A percentile compares a stretch with the other conserved stretches of the same genome.
Conservation (phyloP, 352 stramenopile species). For the Phytophthora pseudosyringae region DNA sequence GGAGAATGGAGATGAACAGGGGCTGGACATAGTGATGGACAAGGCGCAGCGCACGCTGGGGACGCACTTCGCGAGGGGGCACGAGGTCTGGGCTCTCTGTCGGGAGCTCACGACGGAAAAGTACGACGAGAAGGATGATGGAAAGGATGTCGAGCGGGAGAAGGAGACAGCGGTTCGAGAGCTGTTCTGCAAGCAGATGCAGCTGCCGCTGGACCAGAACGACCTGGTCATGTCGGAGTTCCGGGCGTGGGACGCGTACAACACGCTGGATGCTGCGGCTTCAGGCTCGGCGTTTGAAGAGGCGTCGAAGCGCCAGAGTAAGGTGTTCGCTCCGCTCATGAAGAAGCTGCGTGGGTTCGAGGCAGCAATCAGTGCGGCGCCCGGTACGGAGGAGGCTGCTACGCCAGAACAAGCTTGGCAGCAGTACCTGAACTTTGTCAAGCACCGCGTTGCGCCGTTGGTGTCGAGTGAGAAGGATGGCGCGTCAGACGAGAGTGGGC, state of each 20-base stretch:
- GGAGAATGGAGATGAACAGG: slow-evolving; percentile 32
- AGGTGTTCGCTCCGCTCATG: slow-evolving; percentile 50
- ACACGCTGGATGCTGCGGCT: slow-evolving; percentile 38
- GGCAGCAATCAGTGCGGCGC: slow-evolving; percentile 14
- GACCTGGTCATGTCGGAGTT: slow-evolving; percentile 81
- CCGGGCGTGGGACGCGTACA: slow-evolving; percentile 74
- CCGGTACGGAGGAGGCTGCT: slow-evolving; percentile 16
- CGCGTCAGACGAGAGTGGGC: slow-evolving; percentile 2
- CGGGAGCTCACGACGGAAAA: slow-evolving; percentile 49
- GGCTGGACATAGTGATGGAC: slow-evolving; percentile 42
- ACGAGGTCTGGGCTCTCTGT: slow-evolving; percentile 68
- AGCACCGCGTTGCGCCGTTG: slow-evolving; percentile 52
- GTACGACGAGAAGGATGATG: slow-evolving; percentile 34
- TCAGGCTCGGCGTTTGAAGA: slow-evolving; percentile 28
- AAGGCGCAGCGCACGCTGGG: slow-evolving; percentile 44
- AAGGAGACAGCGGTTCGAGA: slow-evolving; percentile 53
- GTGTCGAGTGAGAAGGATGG: slow-evolving; percentile 17
- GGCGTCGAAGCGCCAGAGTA: slow-evolving; percentile 46
- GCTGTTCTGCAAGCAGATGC: slow-evolving; percentile 63
- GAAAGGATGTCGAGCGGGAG: background rate
- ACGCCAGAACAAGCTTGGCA: slow-evolving; percentile 44
- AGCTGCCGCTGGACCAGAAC: slow-evolving; percentile 71
- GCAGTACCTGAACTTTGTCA: slow-evolving; percentile 75
- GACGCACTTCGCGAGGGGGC: slow-evolving; percentile 58
- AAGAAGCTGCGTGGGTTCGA: slow-evolving; percentile 76